Evolutionary conservation across 139 green algal species (phyloP), one percentile per base, ranked within the genome.

Genomic region (Coccomyxa sp.): DNA sequence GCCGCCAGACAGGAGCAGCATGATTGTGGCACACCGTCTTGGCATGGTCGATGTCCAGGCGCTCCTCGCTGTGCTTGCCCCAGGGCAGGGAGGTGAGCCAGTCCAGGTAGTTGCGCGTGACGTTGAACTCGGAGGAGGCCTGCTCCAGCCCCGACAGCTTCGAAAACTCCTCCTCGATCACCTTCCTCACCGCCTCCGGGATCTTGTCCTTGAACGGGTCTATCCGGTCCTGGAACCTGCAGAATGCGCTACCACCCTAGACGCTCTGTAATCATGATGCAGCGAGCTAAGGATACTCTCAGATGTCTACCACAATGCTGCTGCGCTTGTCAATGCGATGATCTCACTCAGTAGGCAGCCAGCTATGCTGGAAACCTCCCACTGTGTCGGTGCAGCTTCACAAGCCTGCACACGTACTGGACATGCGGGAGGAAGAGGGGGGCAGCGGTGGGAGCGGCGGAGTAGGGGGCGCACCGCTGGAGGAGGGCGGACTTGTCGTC

Each of bases 21-120:
- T n/a, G 64, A 40, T 40, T n/a, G 14, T 27, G 16, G 10, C 81
- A 0, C 64, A 94, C 91, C 83, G 86, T 39, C 75, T 90, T 83
- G 22, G 95, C 95, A 35, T 92, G 81, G 0, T 75, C 64, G 34
- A 98, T 86, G 80, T 98, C 94, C 36, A 98, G 93, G 33, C 89
- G 87, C 83, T 99, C 95, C 68, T 90, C 39, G 68, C 75, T 92
- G 80, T 82, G 83, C 39, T 78, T 68, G n/a, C 93, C 94, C 95
- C 95, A 99, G 33, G 95, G 95, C 44, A 99, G 84, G 38, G 81
- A 85, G n/a, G 94, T 98, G 40, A 99, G 88, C 95, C 95, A 99
- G 76, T 99, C 95, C 75, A 98, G 90, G 88, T 99, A 99, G 84
- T 93, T 98, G 79, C 95, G 89, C 1, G 93, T 97, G 35, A 99